These are phyloP conservation scores for Nadsonia commutata DNA, from an alignment of 1,139 yeast species.

Conservation along the genomic window DNA sequence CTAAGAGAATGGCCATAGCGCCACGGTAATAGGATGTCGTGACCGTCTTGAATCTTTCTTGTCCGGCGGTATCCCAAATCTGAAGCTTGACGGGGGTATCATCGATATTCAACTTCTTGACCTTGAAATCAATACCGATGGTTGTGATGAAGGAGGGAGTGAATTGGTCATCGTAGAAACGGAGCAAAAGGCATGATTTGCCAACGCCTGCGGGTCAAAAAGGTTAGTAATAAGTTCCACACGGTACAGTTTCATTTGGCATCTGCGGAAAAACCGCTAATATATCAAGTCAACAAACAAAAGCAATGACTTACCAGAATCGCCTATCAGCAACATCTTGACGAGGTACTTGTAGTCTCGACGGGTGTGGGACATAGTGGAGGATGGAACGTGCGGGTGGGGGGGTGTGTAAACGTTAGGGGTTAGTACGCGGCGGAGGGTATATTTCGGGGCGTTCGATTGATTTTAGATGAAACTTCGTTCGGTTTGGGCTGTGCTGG, in stretches of 20 bases:
- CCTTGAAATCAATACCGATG: constrained; percentile 94
- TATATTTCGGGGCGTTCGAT: too few species aligned
- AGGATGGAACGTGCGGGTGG: neutral
- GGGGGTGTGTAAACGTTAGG: neutral
- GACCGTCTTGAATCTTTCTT: constrained; percentile 93
- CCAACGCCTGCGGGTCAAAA: constrained; percentile 80
- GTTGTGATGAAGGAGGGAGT: constrained; percentile 94
- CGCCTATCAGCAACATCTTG: constrained; percentile 89
- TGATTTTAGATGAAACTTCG: too few species aligned
- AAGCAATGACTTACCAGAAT: constrained; percentile 40
- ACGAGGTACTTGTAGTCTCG: constrained; percentile 85
- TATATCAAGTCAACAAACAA: neutral
- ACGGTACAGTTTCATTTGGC: neutral
- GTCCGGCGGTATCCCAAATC: constrained; percentile 99
- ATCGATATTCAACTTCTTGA: constrained; percentile 87
- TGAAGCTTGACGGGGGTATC: constrained; percentile 89
- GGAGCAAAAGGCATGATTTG: constrained; percentile 80
- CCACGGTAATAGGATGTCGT: constrained; percentile 98
- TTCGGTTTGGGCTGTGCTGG: too few species aligned
- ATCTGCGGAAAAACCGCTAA: neutral
- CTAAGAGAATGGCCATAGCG: constrained; percentile 94
- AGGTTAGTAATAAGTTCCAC: constrained; percentile 4
- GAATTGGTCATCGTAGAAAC: constrained; percentile 95
- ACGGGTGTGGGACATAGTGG: constrained; percentile 28
- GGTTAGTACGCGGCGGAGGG: neutral